Base-by-base conservation (phyloP, 2,329 filamentous ascomycete genomes). In the Septoria linicola region DNA sequence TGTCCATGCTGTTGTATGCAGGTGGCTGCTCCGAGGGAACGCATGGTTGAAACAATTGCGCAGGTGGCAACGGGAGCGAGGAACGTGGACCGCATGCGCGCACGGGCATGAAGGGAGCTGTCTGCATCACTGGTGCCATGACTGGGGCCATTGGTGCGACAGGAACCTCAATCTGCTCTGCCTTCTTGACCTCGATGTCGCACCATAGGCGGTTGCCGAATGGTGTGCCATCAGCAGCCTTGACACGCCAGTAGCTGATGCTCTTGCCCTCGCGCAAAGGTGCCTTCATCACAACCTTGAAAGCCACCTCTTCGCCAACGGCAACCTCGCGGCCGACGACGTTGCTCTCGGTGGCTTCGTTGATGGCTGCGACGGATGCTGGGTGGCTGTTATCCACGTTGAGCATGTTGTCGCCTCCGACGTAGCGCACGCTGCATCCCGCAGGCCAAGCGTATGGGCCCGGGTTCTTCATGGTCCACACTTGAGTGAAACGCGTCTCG, bases 141-240 rank as follows among this genome's bases (percentile, higher is more conserved):
- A 46, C 40, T 51, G 37, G 31, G 20, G 31, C 41, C 27, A 35
- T 23, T 13, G 23, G 44, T 19, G 36, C 16, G 27, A n/a, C 13
- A 32, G 44, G 35, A 20, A 48, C 36, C 16, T 40, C 44, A 16
- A 30, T 39, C 45, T 54, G 50, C 41, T 59, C 53, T 27, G 55
- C 53, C 55, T 60, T 52, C 57, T 63, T 62, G 51, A 96, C 89
- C 43, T 82, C 80, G 57, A 99, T 82, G 60, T 97, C 90, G 67
- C 92, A 96, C 92, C 92, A 99, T 41, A 99, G 78, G 65, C 90
- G 88, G 74, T 96, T 88, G 32, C 93, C 93, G 59, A 97, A 96
- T 59, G 89, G 87, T 58, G 80, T 76, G 19, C 91, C 91, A 51
- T 89, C 84, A 6, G 83, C 79, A 53, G 88, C 84, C 62, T 91